Evolutionary conservation across 441 rosid species (phyloP), one percentile per base, ranked within the genome.

Genomic region (Lepidium campestre): DNA sequence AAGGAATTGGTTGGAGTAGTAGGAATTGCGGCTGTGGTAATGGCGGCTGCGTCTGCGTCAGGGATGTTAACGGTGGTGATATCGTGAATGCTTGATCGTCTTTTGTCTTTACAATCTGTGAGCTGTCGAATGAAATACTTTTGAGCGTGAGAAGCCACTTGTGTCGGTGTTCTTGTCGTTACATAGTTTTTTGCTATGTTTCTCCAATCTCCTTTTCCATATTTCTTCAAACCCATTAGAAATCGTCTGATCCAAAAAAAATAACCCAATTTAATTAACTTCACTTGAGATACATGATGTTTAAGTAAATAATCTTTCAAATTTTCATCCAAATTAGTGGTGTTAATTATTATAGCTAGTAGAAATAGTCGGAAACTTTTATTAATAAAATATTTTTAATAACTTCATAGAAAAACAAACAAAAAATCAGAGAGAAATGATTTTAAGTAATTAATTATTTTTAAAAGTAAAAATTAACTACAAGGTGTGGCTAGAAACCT

Each of bases 171-270:
- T 64, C 97, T 71, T n/a, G 86, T 83, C 2, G 82, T 86, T 77
- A 93, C 98, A 18, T 80, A 90, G 57, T 88, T 79, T 60, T 86
- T 84, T 0, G 98, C 90, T 63, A 93, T 93, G 37, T 88, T 86
- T 72, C 98, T 83, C 98, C 98, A 93, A 73, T 90, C 97, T 53
- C 98, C 98, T 79, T 93, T 93, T 27, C 98, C 98, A 66, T 88
- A 86, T 79, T 88, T 93, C 71, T 90, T 86, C 22, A 93, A 85
- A 35, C 98, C 98, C 90, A 85, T 72, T 39, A 93, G 75, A 68
- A 93, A 93, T 75, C 75, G 93, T 70, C 97, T 93, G 88, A 64
- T 14, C 23, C 12, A 4, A 45, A 53, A 10, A 18, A 12, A 20
- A 7, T n/a, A 58, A 22, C 45, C 53, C 19, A 15, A 9, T 35